These are phyloP conservation scores for Chenopodium berlandieri DNA, from an alignment of 148 eudicot species.

Conservation along the genomic window DNA sequence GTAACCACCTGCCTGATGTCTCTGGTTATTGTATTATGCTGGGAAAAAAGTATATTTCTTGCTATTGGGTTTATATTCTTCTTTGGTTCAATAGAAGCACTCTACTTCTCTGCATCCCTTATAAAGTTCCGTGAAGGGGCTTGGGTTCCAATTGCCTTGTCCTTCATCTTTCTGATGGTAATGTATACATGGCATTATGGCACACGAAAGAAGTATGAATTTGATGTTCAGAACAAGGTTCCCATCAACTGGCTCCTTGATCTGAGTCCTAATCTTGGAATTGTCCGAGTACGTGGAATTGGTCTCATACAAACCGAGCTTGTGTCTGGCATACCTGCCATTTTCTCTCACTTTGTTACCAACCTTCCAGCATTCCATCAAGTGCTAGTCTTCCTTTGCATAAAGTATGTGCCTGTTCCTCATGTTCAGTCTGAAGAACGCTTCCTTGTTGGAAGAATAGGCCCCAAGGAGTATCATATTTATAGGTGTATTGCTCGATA, in stretches of 20 bases:
- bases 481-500: conserved; percentile 89
- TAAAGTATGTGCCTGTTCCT: conserved; percentile 83
- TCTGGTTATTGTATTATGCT: conserved; percentile 83
- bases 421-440: conserved; percentile 80
- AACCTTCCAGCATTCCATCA: conserved; percentile 97
- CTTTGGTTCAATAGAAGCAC: conserved; percentile 86
- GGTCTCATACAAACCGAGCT: conserved; percentile 94
- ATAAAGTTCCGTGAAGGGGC: conserved; percentile 93
- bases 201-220: conserved; percentile 76
- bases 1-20: conserved; percentile 98
- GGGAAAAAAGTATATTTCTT: conserved; percentile 61
- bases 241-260: conserved; percentile 89
- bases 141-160: conserved; percentile 87
- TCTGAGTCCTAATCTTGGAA: conserved; percentile 78
- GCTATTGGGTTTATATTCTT: conserved; percentile 68
- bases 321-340: conserved; percentile 91
- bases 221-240: conserved; percentile 89
- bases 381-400: conserved; percentile 75
- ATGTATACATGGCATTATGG: conserved; percentile 97
- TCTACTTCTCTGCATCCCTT: conserved; percentile 93
- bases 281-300: conserved; percentile 81
- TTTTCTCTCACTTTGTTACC: conserved; percentile 93
- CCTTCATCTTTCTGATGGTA: conserved; percentile 62
- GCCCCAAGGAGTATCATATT: conserved; percentile 71
- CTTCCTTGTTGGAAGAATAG: conserved; percentile 79